Percentiles rank a stretch among this genome's conserved stretches.
Evolutionary conservation across 1,284 basidiomycete species (phyloP).

Genomic region (Malassezia psittaci): DNA sequence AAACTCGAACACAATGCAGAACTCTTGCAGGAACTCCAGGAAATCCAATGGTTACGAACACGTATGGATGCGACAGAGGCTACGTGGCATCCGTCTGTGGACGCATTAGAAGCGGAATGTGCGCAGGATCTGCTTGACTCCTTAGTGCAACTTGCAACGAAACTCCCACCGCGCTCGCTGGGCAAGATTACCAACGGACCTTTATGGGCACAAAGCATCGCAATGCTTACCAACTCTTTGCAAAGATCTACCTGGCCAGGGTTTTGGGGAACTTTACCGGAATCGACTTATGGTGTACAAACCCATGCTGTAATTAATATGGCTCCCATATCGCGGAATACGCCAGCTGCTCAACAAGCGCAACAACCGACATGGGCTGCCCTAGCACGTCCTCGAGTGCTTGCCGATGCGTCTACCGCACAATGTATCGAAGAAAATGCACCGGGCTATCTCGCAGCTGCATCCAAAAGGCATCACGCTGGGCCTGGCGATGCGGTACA

Average conservation of each 20-base stretch:
- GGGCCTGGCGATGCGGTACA: conserved; percentile 3
- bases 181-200: background rate
- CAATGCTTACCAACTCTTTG: conserved; percentile 26
- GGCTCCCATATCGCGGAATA: background rate
- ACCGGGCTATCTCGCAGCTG: background rate
- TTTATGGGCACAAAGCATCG: conserved; percentile 18
- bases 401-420: conserved; percentile 9
- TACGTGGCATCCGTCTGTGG: conserved; percentile 7
- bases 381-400: conserved; percentile 4
- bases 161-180: conserved; percentile 8
- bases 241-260: conserved; percentile 14
- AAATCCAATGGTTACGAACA: conserved; percentile 33
- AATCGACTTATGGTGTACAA: background rate
- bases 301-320: background rate
- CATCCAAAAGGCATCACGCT: background rate
- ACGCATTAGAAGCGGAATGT: conserved; percentile 22
- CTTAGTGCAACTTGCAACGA: conserved; percentile 21
- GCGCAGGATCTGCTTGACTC: conserved; percentile 24
- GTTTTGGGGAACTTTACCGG: conserved; percentile 32
- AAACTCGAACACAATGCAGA: conserved; percentile 22
- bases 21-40: conserved; percentile 29
- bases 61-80: conserved; percentile 19
- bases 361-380: conserved; percentile 3
- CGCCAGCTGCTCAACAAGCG: background rate
- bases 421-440: background rate